Evolutionary conservation across 176 grass and related monocot genomes (phyloP), one percentile per base, ranked within the genome.

Genomic region (Phoenix roebelenii): DNA sequence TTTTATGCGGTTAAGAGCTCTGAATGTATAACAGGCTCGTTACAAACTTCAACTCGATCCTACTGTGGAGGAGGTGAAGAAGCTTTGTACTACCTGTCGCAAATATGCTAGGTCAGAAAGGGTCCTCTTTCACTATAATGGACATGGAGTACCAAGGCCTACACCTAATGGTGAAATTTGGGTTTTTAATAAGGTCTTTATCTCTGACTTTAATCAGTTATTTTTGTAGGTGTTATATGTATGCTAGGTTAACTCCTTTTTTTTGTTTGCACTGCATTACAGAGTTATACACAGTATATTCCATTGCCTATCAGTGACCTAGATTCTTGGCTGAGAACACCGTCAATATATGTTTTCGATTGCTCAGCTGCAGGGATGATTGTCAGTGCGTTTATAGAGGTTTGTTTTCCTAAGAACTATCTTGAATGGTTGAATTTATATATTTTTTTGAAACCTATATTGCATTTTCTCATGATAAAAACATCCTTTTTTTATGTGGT

Each of bases 251-350:
- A 17, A 6, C 54, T 19, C 64, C 50, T 51, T 52, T 52, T 52
- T 76, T 19, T 23, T 3, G 20, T 62, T 3, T 49, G 1, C 3
- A 54, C 14, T 79, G 58, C 72, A 39, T 44, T 76, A 70, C 87
- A 90, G 87, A 97, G 93, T 74, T 97, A 97, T 61, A 97, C 93
- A 1, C 93, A 97, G 28, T 97, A 97, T 74, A 97, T 97, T 64
- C 93, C 93, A 18, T 85, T 97, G 72, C 87, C 87, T 9, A 85
- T 97, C 55, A 85, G 69, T 58, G 93, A 97, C 74, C 87, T 97
- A 28, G 84, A 97, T 71, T 97, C 93, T 51, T 97, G 93, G 93
- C 73, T 97, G 17, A 85, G 80, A 68, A 92, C 93, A 67, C 93
- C 93, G 28, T 97, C 93, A 55, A 97, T 97, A 65, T 97, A 97